A percentile compares a stretch with the other conserved stretches of the same genome.
Conservation (phyloP, 805 yeast species). For the Lachancea lanzarotensis region DNA sequence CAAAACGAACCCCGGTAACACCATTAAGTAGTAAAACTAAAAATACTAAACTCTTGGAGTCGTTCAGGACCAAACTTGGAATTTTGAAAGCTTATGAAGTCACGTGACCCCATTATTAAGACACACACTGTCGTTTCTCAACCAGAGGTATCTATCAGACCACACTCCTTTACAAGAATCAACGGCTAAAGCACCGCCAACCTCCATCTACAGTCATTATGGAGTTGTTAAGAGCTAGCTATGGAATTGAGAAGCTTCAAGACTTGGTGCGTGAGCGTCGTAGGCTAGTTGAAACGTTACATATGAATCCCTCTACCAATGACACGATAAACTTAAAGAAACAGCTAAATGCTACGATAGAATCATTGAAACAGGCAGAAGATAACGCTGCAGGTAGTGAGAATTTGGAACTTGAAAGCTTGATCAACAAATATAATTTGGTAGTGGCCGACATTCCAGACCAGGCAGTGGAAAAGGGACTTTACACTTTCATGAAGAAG, state of each 20-base stretch:
- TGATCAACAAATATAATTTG: conserved; percentile 13
- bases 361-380: conserved; percentile 12
- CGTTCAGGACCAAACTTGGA: no score
- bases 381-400: conserved; percentile 8
- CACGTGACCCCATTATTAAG: no score
- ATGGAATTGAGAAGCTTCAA: conserved; percentile 23
- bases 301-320: conserved; percentile 21
- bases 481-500: conserved; percentile 11
- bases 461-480: conserved; percentile 10
- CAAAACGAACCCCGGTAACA: no score
- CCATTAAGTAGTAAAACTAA: no score
- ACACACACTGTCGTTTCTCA: no score
- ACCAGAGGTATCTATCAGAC: no score
- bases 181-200: background rate
- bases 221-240: conserved; percentile 21
- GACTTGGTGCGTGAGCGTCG: conserved; percentile 28
- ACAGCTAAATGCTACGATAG: conserved; percentile 18
- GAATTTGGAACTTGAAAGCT: conserved; percentile 2
- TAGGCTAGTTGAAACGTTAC: conserved; percentile 18
- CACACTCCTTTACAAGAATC: no score
- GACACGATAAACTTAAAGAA: conserved; percentile 21
- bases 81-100: no score
- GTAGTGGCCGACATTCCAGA: conserved; percentile 14
- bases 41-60: no score
- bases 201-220: conserved; percentile 8